Evolutionary conservation across 1,139 yeast genomes (phyloP).

Genomic region (Debaryomyces robertsiae): DNA sequence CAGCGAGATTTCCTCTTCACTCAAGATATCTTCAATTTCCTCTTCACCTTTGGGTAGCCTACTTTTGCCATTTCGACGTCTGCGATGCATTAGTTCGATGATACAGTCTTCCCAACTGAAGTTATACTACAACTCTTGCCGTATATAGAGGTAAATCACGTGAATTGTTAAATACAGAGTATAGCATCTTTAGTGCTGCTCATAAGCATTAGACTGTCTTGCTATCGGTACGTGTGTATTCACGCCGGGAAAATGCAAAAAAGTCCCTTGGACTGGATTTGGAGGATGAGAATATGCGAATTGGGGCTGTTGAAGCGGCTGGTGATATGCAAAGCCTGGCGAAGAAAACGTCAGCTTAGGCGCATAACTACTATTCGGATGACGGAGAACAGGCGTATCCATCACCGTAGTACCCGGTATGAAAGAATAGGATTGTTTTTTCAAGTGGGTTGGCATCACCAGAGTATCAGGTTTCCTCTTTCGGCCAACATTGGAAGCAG

Average conservation of each 20-base stretch:
- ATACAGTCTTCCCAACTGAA: no score
- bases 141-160: not conserved
- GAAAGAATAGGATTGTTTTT: no score
- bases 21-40: conserved; percentile 11
- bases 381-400: conserved; percentile 1
- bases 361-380: not conserved
- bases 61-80: conserved; percentile 4
- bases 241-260: conserved; percentile 4
- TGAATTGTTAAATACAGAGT: not conserved
- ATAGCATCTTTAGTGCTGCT: not conserved
- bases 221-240: not conserved
- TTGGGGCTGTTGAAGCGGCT: conserved; percentile 3
- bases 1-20: conserved; percentile 14
- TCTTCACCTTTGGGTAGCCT: conserved; percentile 1
- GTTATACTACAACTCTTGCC: no score
- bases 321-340: not conserved
- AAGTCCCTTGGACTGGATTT: conserved; percentile 4
- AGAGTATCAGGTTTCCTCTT: conserved; percentile 6
- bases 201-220: conserved; percentile 1
- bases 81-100: conserved; percentile 1
- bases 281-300: not conserved
- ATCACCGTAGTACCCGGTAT: not conserved
- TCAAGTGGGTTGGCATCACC: not conserved
- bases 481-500: not conserved
- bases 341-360: not conserved